phyloP scores from a whole-genome alignment of 1,284 basidiomycete species.

The Pascua sp. region DNA sequence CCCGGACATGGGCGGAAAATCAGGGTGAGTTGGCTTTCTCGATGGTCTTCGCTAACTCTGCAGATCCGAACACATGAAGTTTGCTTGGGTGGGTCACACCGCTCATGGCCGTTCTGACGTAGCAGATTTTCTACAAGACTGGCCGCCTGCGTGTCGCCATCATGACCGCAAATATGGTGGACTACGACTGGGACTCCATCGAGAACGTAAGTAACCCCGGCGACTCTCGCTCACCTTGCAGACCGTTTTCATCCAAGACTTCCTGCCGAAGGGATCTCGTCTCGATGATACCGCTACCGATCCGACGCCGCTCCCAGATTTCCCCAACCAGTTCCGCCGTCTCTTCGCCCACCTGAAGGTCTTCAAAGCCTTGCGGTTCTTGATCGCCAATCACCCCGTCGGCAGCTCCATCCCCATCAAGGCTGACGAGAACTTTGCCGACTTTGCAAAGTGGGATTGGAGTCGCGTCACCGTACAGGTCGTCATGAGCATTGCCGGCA shows the following conservation, averaged over 20 bases:
- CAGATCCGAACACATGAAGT: slow-evolving; percentile 43
- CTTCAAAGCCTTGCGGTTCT: slow-evolving; percentile 31
- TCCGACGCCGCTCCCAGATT: slow-evolving; percentile 21
- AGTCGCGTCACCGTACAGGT: slow-evolving; percentile 40
- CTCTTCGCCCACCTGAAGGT: slow-evolving; percentile 43
- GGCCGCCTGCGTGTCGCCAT: slow-evolving; percentile 45
- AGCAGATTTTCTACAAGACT: slow-evolving; percentile 47
- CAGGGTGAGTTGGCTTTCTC: slow-evolving; percentile 25
- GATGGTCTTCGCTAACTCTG: not conserved
- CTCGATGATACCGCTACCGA: not conserved
- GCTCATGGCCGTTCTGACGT: not conserved
- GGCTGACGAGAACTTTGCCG: slow-evolving; percentile 11
- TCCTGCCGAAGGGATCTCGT: slow-evolving; percentile 22
- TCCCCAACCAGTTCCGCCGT: slow-evolving; percentile 35
- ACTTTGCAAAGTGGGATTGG: slow-evolving; percentile 43
- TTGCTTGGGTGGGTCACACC: slow-evolving; percentile 35
- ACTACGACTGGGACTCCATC: slow-evolving; percentile 46
- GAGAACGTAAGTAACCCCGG: slow-evolving; percentile 39
- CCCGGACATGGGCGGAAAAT: slow-evolving; percentile 34
- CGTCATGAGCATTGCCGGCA: slow-evolving; percentile 43
- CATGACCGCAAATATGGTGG: slow-evolving; percentile 45
- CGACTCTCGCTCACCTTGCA: slow-evolving; percentile 9
- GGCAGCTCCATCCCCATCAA: slow-evolving; percentile 28
- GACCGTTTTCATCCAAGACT: slow-evolving; percentile 49
- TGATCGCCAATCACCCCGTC: slow-evolving; percentile 27